Base-by-base conservation (phyloP, 371 early-diverging fungal species). In the Saksenaea vasiformis region DNA sequence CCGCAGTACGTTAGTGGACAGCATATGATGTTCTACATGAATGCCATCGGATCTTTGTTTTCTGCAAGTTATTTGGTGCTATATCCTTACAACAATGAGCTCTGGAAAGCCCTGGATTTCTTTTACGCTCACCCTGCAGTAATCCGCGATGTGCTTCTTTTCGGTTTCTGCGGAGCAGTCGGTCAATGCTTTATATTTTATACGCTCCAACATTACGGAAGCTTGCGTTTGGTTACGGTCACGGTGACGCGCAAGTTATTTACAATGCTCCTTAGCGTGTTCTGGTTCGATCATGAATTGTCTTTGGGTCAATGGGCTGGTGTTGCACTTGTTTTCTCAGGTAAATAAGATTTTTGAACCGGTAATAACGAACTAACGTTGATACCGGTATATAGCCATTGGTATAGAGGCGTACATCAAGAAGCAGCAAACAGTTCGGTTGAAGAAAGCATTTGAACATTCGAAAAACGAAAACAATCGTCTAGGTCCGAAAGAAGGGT, bases 151-250 rank as follows among this genome's bases (percentile, higher is more conserved):
- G 87, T 99, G 17, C 59, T 93, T 19, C 69, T 95, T 61, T 97
- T 95, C 82, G 91, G 93, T 10, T 64, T 95, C 15, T 94, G 94
- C 69, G 98, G 99, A 28, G 93, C 97, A 1, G 35, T 97, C 26
- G 99, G 99, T n/a, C 99, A 99, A 80, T 90, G 92, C 78, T 96
- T 98, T 72, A 95, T 99, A 59, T 99, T 96, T 81, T 93, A 94
- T 77, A 94, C 94, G 56, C 85, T 99, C 31, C 92, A 92, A 62
- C 85, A 87, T 14, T 97, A 94, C 77, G 99, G 99, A 14, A 90
- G 95, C 62, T 71, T 99, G 53, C 87, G 89, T 15, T 74, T 98
- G 38, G 97, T 95, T 9, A 98, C 95, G 5, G 91, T 98, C 41
- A 99, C 94, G 0, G 95, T 99, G 17, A 97, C 98, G 0, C 86